These are phyloP conservation scores for Talaromyces sp. DNA, from an alignment of 2,329 filamentous ascomycete species.

Conservation along the genomic window DNA sequence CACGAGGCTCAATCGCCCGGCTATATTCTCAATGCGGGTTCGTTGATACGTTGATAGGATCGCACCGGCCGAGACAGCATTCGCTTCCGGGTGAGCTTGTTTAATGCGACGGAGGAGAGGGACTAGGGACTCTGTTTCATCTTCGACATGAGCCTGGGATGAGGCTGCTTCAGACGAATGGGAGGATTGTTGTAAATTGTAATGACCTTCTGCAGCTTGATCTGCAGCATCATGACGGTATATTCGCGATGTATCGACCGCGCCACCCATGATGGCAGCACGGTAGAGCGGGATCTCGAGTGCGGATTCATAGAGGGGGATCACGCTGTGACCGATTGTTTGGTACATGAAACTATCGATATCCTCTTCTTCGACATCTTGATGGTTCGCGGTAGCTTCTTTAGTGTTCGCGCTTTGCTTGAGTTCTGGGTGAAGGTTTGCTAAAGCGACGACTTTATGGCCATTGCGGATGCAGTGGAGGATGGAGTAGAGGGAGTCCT, in stretches of 20 bases:
- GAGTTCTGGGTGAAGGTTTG: conserved; percentile 74
- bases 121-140: conserved; percentile 88
- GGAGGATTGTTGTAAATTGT: no score
- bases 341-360: conserved; percentile 99
- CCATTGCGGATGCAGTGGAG: conserved; percentile 87
- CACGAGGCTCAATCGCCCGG: conserved; percentile 76
- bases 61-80: conserved; percentile 86
- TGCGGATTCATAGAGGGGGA: conserved; percentile 80
- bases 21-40: conserved; percentile 91
- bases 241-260: conserved; percentile 70
- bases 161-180: no score
- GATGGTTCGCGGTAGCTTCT: conserved; percentile 24
- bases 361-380: conserved; percentile 55
- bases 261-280: conserved; percentile 70
- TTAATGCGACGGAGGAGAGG: conserved; percentile 71
- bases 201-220: conserved; percentile 11
- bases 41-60: conserved; percentile 96
- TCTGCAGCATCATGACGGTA: conserved; percentile 55
- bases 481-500: conserved; percentile 93
- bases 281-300: conserved; percentile 84
- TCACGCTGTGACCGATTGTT: conserved; percentile 85
- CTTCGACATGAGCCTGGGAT: no score
- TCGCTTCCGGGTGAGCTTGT: conserved; percentile 72
- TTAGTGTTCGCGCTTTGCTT: not conserved
- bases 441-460: conserved; percentile 82